Conservation (phyloP, 192 early-diverging fungal genomes). For the Phlyctochytrium arcticum region DNA sequence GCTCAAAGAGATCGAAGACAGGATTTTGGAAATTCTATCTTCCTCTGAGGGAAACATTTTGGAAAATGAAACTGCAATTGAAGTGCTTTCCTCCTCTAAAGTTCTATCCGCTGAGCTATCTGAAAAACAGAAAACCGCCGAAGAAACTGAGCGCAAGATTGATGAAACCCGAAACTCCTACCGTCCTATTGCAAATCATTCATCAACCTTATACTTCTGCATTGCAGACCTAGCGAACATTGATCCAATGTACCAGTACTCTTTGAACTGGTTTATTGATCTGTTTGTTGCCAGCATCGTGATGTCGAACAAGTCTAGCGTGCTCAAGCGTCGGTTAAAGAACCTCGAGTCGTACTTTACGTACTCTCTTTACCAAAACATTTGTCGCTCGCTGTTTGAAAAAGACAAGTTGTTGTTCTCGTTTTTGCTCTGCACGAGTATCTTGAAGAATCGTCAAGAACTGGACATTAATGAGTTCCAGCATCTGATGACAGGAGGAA, state of each 20-base stretch:
- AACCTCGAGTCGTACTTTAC: constrained; percentile 63
- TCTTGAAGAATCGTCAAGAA: constrained; percentile 48
- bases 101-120: constrained; percentile 55
- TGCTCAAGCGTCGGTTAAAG: constrained; percentile 56
- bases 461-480: constrained; percentile 50
- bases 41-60: constrained; percentile 64
- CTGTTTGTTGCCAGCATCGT: constrained; percentile 53
- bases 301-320: constrained; percentile 51
- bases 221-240: constrained; percentile 65
- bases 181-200: constrained; percentile 63
- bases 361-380: constrained; percentile 61
- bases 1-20: constrained; percentile 64
- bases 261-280: constrained; percentile 64
- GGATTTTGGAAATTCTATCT: constrained; percentile 58
- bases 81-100: constrained; percentile 56
- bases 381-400: constrained; percentile 65
- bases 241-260: constrained; percentile 70
- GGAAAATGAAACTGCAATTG: constrained; percentile 62
- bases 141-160: constrained; percentile 65
- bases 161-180: constrained; percentile 65
- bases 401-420: constrained; percentile 67
- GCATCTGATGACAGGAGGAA: constrained; percentile 54
- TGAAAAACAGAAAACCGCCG: constrained; percentile 66
- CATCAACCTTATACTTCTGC: constrained; percentile 59
- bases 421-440: constrained; percentile 52